A percentile compares a stretch with the other conserved stretches of the same genome.
Evolutionary conservation across 2,329 filamentous ascomycete genomes (phyloP).

Genomic region (Fonsecaea nubica): DNA sequence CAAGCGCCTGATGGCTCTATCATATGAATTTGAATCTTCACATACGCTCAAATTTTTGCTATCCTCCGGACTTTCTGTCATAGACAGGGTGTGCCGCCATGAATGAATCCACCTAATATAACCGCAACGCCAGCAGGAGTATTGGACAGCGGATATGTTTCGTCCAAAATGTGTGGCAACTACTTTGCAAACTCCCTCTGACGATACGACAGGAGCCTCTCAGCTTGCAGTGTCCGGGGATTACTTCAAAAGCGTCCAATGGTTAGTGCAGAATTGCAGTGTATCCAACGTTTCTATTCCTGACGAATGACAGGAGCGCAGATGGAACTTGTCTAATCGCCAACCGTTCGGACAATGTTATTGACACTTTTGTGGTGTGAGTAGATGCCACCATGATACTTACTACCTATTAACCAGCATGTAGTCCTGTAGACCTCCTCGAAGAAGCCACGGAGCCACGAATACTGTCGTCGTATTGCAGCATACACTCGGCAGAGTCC

Average conservation of each 20-base stretch:
- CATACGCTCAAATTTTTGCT: not conserved
- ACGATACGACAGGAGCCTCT: not conserved
- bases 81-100: conserved; percentile 5
- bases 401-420: conserved; percentile 1
- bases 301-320: conserved; percentile 48
- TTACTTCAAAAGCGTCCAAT: conserved; percentile 54
- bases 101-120: not conserved
- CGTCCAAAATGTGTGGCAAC: conserved; percentile 29
- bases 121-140: not conserved
- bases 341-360: conserved; percentile 57
- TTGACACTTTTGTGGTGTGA: conserved; percentile 63
- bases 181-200: not conserved
- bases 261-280: conserved; percentile 42
- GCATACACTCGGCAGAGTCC: conserved; percentile 55
- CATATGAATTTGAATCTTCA: not conserved
- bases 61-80: too few species aligned
- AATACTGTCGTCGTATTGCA: conserved; percentile 55
- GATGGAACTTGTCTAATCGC: conserved; percentile 66
- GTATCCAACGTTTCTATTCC: not conserved
- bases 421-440: conserved; percentile 57
- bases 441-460: conserved; percentile 47
- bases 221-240: conserved; percentile 33
- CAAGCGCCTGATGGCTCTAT: not conserved
- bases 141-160: conserved; percentile 10
- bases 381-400: conserved; percentile 26